Conservation (phyloP, 768 basidiomycete species). For the Termitomyces sp. region DNA sequence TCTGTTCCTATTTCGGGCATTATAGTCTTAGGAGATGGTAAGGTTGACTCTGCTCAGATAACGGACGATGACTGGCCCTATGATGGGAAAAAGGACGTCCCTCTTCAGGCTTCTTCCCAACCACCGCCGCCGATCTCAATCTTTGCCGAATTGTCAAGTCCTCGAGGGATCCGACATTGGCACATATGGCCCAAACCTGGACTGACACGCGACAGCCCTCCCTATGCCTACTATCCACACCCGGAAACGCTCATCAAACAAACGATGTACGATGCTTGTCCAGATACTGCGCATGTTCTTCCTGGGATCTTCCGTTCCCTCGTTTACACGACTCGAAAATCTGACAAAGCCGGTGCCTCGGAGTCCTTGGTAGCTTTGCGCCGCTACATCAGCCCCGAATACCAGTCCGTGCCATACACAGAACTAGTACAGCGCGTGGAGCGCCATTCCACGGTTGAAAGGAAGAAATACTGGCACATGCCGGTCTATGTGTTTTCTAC, state of each 20-base stretch:
- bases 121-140: conserved; percentile 35
- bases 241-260: conserved; percentile 14
- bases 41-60: conserved; percentile 26
- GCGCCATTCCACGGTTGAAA: conserved; percentile 9
- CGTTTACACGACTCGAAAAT: conserved; percentile 27
- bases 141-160: conserved; percentile 23
- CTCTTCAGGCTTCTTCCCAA: conserved; percentile 15
- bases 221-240: conserved; percentile 16
- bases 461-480: conserved; percentile 16
- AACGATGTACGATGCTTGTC: background rate
- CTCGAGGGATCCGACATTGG: conserved; percentile 27
- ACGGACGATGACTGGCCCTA: conserved; percentile 32
- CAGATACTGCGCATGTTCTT: conserved; percentile 26
- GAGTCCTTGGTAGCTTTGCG: conserved; percentile 18
- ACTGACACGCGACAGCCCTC: conserved; percentile 17
- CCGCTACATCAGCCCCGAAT: conserved; percentile 31
- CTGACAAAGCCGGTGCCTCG: background rate
- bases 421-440: conserved; percentile 5
- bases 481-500: conserved; percentile 12
- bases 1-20: background rate
- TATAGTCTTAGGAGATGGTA: background rate
- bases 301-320: conserved; percentile 40
- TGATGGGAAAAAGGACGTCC: conserved; percentile 22
- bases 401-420: background rate
- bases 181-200: conserved; percentile 22